A percentile compares a stretch with the other conserved stretches of the same genome.
These are phyloP conservation scores for Discostella stelligeroides DNA, from an alignment of 108 stramenopile genomes.

Conservation along the genomic window DNA sequence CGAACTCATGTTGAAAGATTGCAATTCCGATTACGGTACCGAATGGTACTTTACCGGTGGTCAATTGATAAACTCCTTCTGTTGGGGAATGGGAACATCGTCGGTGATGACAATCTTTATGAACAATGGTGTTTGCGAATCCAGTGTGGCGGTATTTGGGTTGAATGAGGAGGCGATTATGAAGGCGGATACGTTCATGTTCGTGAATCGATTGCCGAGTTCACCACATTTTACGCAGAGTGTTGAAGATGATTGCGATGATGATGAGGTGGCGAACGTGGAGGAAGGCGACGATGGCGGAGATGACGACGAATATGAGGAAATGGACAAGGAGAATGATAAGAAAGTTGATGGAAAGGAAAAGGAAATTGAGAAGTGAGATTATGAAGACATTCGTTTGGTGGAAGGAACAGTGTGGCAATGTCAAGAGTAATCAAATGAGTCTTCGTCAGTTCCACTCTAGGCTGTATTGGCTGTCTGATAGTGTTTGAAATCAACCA, in stretches of 20 bases:
- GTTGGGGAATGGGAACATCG: conserved; percentile 45
- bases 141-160: conserved; percentile 28
- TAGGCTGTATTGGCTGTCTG: background rate
- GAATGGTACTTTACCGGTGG: conserved; percentile 53
- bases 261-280: too few relatives aligned
- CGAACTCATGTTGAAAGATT: conserved; percentile 37
- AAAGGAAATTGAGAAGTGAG: background rate
- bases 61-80: conserved; percentile 34
- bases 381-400: background rate
- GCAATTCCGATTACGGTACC: conserved; percentile 25
- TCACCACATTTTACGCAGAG: conserved; percentile 16
- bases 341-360: background rate
- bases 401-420: too few relatives aligned
- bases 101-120: conserved; percentile 29
- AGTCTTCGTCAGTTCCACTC: too few relatives aligned
- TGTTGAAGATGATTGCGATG: background rate
- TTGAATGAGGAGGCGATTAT: conserved; percentile 20
- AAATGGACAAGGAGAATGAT: background rate
- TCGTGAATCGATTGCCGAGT: conserved; percentile 41
- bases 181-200: conserved; percentile 47
- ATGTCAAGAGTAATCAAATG: too few relatives aligned
- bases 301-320: too few relatives aligned
- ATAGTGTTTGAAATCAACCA: too few relatives aligned
- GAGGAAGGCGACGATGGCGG: background rate
- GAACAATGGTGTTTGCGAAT: conserved; percentile 18